A percentile compares a stretch with the other conserved stretches of the same genome.
phyloP scores from a whole-genome alignment of 805 yeast genomes.

The Candida montana region DNA sequence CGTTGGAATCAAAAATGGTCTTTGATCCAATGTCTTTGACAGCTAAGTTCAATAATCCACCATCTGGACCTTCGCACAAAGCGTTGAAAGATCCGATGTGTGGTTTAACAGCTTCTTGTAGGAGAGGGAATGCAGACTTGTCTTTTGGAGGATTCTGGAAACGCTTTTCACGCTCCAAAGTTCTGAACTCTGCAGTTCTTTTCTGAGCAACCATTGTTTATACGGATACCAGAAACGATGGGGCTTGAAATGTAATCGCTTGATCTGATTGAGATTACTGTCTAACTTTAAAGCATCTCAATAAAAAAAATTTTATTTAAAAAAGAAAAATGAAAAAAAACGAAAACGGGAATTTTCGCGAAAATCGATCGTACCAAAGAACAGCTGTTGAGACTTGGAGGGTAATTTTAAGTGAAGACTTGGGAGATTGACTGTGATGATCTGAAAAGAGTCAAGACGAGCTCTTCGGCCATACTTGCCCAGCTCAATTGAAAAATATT shows the following conservation, averaged over 20 bases:
- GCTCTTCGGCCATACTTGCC: no score
- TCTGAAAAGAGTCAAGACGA: no score
- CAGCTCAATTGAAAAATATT: no score
- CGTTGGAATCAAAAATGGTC: conserved; percentile 78
- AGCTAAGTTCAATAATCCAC: conserved; percentile 79
- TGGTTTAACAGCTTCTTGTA: conserved; percentile 87
- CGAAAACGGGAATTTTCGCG: conserved; percentile 1
- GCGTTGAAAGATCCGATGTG: conserved; percentile 97
- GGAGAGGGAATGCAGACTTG: conserved; percentile 71
- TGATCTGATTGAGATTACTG: no score
- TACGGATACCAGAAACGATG: no score
- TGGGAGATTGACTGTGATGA: no score
- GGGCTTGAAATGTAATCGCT: no score
- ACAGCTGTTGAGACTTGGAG: background rate
- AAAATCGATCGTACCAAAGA: background rate
- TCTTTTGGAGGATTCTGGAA: conserved; percentile 89
- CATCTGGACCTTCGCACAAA: conserved; percentile 79
- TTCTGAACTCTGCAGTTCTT: conserved; percentile 45
- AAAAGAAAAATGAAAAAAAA: conserved; percentile 2
- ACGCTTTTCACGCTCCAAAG: conserved; percentile 82
- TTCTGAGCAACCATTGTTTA: conserved; percentile 19
- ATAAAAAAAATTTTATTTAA: conserved; percentile 1
- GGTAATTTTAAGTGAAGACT: background rate
- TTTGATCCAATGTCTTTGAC: conserved; percentile 85
- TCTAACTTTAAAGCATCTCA: background rate